A percentile compares a stretch with the other conserved stretches of the same genome.
Evolutionary conservation across 768 basidiomycete genomes (phyloP).

Genomic region (Dacryopinax primogenitus): DNA sequence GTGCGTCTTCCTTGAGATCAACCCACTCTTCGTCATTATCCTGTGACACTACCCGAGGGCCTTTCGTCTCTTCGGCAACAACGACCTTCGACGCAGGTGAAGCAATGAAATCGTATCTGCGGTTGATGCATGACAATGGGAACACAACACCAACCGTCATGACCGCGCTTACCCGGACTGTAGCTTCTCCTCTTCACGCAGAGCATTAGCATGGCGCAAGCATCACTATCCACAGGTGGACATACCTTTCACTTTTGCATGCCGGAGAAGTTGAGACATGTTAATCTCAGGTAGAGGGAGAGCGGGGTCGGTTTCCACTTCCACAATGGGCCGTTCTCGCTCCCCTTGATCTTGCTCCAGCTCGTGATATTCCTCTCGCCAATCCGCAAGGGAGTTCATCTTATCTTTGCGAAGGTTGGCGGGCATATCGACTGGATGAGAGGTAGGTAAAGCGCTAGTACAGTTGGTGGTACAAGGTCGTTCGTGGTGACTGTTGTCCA

Average conservation of each 20-base stretch:
- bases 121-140: neutral
- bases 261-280: neutral
- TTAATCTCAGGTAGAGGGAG: neutral
- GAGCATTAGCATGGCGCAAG: neutral
- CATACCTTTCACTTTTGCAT: neutral
- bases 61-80: neutral
- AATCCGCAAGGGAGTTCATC: neutral
- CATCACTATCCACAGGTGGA: neutral
- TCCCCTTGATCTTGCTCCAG: neutral
- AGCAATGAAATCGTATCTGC: neutral
- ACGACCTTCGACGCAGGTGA: conserved; percentile 5
- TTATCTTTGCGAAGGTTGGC: neutral
- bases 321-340: neutral
- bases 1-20: neutral
- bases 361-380: neutral
- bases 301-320: neutral
- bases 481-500: neutral
- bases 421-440: neutral
- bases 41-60: neutral
- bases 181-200: neutral
- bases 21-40: neutral
- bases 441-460: neutral
- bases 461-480: neutral
- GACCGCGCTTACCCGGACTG: neutral
- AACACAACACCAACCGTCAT: neutral